phyloP scores from a whole-genome alignment of 306 rosid species.

The Cicer bijugum region DNA sequence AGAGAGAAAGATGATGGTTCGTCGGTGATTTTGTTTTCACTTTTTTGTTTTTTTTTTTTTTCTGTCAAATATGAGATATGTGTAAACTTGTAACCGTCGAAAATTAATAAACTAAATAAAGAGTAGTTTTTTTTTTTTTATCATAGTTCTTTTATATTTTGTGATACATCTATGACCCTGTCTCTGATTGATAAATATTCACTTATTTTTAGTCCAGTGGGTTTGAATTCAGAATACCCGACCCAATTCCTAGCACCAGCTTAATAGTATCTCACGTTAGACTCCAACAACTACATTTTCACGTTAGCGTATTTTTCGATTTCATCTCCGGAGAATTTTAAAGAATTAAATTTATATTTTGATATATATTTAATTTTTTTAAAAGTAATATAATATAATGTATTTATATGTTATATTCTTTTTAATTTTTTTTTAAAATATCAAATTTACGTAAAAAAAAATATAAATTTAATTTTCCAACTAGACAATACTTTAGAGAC shows the following conservation, averaged over 20 bases:
- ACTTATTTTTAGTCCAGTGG: neutral
- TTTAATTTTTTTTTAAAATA: too few relatives aligned
- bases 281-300: too few relatives aligned
- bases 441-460: too few relatives aligned
- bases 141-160: neutral
- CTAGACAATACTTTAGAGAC: too few relatives aligned
- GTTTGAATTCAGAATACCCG: neutral
- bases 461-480: too few relatives aligned
- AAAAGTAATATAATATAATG: too few relatives aligned
- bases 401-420: too few relatives aligned
- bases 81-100: slow-evolving; percentile 47
- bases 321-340: too few relatives aligned
- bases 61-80: slow-evolving; percentile 35
- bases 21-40: slow-evolving; percentile 56
- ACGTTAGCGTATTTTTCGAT: too few relatives aligned
- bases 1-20: slow-evolving; percentile 75
- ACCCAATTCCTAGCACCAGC: neutral
- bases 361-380: too few relatives aligned
- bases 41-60: neutral
- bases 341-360: too few relatives aligned
- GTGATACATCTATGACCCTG: neutral
- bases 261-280: too few relatives aligned
- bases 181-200: neutral
- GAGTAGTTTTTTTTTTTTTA: neutral
- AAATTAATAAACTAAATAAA: slow-evolving; percentile 46